Percentiles rank a stretch among this genome's conserved stretches.
phyloP scores from a whole-genome alignment of 192 early-diverging fungal genomes.

The Backusella australiensis region DNA sequence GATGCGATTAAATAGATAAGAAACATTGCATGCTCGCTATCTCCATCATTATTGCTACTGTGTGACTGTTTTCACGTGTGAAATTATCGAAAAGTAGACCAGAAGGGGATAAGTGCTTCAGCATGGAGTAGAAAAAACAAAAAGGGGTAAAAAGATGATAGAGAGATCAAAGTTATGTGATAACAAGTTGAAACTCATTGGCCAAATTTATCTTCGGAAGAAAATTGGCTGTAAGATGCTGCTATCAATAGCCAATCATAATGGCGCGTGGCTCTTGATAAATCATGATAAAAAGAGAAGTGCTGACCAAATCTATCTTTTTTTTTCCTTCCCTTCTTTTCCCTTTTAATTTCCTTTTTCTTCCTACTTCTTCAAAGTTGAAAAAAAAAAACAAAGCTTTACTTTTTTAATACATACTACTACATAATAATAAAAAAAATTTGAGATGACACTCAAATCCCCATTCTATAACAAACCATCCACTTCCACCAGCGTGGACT shows the following conservation, averaged over 20 bases:
- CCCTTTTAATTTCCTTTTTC: background rate
- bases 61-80: background rate
- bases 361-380: background rate
- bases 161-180: background rate
- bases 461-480: slow-evolving; percentile 40
- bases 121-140: background rate
- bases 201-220: background rate
- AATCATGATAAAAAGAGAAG: background rate
- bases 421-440: background rate
- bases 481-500: slow-evolving; percentile 37
- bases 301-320: background rate
- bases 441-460: slow-evolving; percentile 31
- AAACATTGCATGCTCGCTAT: background rate
- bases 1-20: slow-evolving; percentile 2
- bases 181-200: slow-evolving; percentile 4
- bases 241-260: slow-evolving; percentile 8
- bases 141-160: slow-evolving; percentile 3
- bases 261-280: background rate
- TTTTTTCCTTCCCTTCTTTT: background rate
- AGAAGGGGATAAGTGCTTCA: slow-evolving; percentile 2
- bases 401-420: background rate
- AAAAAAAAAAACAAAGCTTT: background rate
- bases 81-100: background rate
- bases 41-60: background rate
- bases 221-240: slow-evolving; percentile 3